phyloP scores from a whole-genome alignment of 768 basidiomycete species.

The Peribolospora kevripleyi region DNA sequence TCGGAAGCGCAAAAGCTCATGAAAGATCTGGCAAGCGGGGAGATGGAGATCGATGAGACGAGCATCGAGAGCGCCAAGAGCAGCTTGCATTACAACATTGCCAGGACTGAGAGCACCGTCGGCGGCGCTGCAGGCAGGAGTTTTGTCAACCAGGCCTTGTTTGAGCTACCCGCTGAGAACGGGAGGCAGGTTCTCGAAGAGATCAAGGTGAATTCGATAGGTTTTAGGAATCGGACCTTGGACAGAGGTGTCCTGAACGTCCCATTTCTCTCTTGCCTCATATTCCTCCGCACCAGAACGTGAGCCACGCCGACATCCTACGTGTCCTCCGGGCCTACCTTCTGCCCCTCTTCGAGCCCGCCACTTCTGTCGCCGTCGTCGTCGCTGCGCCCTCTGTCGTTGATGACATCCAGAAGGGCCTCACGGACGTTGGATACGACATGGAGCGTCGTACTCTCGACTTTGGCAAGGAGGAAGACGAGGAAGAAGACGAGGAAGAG shows the following conservation, averaged over 20 bases:
- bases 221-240: too few relatives aligned
- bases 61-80: constrained; percentile 77
- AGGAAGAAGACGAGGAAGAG: neutral
- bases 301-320: constrained; percentile 56
- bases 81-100: constrained; percentile 60
- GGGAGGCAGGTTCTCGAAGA: constrained; percentile 52
- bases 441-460: constrained; percentile 49
- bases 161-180: constrained; percentile 48
- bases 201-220: constrained; percentile 24
- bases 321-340: constrained; percentile 44
- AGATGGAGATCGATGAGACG: constrained; percentile 61
- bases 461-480: constrained; percentile 25
- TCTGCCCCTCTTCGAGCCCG: constrained; percentile 57
- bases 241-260: neutral
- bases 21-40: constrained; percentile 49
- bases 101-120: constrained; percentile 58
- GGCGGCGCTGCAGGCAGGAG: constrained; percentile 56
- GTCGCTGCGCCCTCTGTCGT: constrained; percentile 63
- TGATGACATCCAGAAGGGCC: constrained; percentile 39
- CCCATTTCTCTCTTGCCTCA: neutral
- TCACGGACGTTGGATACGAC: constrained; percentile 45
- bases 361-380: constrained; percentile 50
- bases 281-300: constrained; percentile 21
- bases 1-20: constrained; percentile 56
- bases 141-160: constrained; percentile 76